Conservation (phyloP, 257 asterid species). For the Anisodus acutangulus region DNA sequence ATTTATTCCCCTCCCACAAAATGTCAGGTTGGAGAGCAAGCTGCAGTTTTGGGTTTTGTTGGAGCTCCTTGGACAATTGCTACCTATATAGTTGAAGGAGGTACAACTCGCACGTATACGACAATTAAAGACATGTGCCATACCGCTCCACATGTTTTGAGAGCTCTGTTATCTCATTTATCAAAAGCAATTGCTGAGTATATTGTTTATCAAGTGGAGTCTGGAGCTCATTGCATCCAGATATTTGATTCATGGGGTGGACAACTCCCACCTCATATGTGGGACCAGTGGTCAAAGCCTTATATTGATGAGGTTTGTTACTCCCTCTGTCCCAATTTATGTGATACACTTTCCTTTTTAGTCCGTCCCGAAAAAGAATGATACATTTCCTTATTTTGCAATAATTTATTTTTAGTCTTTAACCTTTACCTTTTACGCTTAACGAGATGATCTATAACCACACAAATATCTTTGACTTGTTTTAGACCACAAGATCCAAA, state of each 20-base stretch:
- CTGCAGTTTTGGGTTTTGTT: conserved; percentile 96
- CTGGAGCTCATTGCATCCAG: conserved; percentile 96
- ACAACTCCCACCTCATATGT: conserved; percentile 62
- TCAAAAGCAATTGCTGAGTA: conserved; percentile 62
- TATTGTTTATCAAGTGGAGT: conserved; percentile 75
- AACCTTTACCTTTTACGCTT: too few relatives aligned
- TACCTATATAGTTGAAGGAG: conserved; percentile 92
- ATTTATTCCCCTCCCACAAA: neutral
- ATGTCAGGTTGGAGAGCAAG: conserved; percentile 74
- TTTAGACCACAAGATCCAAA: too few relatives aligned
- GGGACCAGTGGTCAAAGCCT: conserved; percentile 96
- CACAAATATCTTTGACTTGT: too few relatives aligned
- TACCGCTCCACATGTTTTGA: conserved; percentile 54
- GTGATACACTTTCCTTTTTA: too few relatives aligned
- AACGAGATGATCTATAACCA: too few relatives aligned
- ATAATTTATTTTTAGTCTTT: too few relatives aligned
- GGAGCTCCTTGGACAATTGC: conserved; percentile 99
- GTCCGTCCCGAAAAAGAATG: too few relatives aligned
- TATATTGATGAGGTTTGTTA: conserved; percentile 72
- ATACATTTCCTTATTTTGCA: too few relatives aligned
- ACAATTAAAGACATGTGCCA: conserved; percentile 95
- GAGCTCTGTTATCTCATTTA: conserved; percentile 80
- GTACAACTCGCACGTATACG: conserved; percentile 83
- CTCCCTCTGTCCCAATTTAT: too few relatives aligned
- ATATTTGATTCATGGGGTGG: conserved; percentile 97